Conservation (phyloP, 345 rosid species). For the Passiflora organensis region DNA sequence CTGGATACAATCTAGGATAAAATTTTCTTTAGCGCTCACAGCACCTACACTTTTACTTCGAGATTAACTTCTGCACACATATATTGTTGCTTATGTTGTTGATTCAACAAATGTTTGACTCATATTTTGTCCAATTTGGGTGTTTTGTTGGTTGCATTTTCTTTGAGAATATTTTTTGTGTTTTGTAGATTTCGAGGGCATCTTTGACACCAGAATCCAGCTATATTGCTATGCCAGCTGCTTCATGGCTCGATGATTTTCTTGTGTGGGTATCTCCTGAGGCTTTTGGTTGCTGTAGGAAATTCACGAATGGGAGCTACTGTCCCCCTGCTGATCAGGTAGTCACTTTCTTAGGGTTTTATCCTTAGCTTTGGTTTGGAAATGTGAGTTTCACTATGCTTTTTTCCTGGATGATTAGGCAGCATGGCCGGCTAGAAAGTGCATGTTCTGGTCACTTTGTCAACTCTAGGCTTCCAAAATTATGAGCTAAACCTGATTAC, state of each 20-base stretch:
- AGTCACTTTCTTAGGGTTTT: constrained; percentile 14
- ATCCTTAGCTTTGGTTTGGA: not conserved
- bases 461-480: no score
- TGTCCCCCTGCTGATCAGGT: constrained; percentile 99
- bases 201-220: constrained; percentile 76
- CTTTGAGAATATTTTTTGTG: constrained; percentile 16
- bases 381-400: not conserved
- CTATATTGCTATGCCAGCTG: constrained; percentile 97
- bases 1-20: no score
- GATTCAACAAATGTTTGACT: not conserved
- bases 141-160: not conserved
- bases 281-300: constrained; percentile 97
- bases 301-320: constrained; percentile 82
- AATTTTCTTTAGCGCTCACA: no score
- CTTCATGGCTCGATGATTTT: constrained; percentile 99
- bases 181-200: constrained; percentile 68
- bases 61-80: no score
- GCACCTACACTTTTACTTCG: no score
- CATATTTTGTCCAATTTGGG: not conserved
- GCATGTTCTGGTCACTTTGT: no score
- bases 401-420: not conserved
- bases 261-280: constrained; percentile 98
- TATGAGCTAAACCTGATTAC: no score
- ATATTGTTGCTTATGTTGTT: constrained; percentile 7
- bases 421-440: no score